Base-by-base conservation (phyloP, 1,284 basidiomycete species). In the Veloboletus limbatus region DNA sequence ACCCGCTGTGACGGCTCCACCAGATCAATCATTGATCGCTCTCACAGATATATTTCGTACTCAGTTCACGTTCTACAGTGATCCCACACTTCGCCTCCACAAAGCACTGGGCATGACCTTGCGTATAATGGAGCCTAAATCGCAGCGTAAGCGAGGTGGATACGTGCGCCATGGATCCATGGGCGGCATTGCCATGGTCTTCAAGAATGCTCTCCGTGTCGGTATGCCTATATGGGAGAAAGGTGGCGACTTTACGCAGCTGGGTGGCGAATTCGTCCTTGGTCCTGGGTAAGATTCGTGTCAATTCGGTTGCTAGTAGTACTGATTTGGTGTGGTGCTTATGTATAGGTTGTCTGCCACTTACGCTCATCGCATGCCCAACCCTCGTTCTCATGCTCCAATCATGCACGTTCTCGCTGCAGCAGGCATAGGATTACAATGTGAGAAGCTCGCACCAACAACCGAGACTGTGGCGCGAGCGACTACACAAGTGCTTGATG, bases 231-330 rank as follows among this genome's bases (percentile, higher is more conserved):
- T 93, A 9, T 85, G 82, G 79, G 83, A 85, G 65, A 81, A 80
- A 45, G 88, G 86, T 2, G 92, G 92, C 0, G 85, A 92, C 58
- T 70, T 81, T 36, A 67, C 73, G 40, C 87, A 93, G 65, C 76
- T 95, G 24, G 92, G 92, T 14, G 92, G 92, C 20, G 92, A 95
- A 69, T 94, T 95, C 60, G 78, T 95, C 21, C 76, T 96, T 43
- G 88, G 87, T 20, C 87, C 88, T 37, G 82, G 81, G 82, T 85
- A 48, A 59, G 78, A 61, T 28, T 3, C 28, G 14, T 47, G 25
- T 13, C 3, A 14, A 11, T 43, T 26, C 42, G 42, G 18, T 24
- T 42, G 37, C 53, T 4, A 49, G 64, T 47, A 40, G 35, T 46
- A 26, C 52, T 48, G 21, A 54, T 28, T 31, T 8, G 27, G 25